phyloP scores from a whole-genome alignment of 305 asterid species.

The Fraxinus latifolia region DNA sequence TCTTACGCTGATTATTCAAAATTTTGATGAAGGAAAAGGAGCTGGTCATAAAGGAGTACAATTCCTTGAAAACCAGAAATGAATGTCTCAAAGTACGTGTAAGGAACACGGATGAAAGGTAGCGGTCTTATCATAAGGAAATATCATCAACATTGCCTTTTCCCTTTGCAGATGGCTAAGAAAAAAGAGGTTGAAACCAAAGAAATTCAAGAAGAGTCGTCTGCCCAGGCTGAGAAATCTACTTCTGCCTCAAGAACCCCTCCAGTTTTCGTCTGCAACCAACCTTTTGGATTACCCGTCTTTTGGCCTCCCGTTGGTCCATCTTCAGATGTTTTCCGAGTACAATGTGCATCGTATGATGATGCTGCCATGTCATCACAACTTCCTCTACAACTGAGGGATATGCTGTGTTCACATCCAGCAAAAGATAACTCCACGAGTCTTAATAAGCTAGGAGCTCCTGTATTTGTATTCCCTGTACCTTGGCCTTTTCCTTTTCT shows the following conservation, averaged over 20 bases:
- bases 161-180: slow-evolving; percentile 35
- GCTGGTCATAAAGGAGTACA: slow-evolving; percentile 39
- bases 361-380: slow-evolving; percentile 23
- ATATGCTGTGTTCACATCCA: slow-evolving; percentile 7
- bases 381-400: slow-evolving; percentile 12
- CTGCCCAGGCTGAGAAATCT: slow-evolving; percentile 20
- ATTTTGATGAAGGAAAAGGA: slow-evolving; percentile 48
- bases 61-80: slow-evolving; percentile 40
- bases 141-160: not conserved
- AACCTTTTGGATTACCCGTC: slow-evolving; percentile 35
- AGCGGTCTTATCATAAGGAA: not conserved
- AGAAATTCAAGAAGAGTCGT: slow-evolving; percentile 19
- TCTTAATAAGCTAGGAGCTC: slow-evolving; percentile 26
- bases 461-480: slow-evolving; percentile 19
- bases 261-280: slow-evolving; percentile 30
- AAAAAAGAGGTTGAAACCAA: slow-evolving; percentile 25
- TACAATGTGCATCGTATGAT: slow-evolving; percentile 22
- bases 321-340: slow-evolving; percentile 27
- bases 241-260: slow-evolving; percentile 21
- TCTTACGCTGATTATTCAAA: not conserved
- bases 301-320: slow-evolving; percentile 39
- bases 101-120: not conserved
- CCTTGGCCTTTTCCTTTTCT: slow-evolving; percentile 27
- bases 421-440: slow-evolving; percentile 24
- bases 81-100: slow-evolving; percentile 46